Conservation (phyloP, 2,329 filamentous ascomycete species). For the Aspergillus felis region DNA sequence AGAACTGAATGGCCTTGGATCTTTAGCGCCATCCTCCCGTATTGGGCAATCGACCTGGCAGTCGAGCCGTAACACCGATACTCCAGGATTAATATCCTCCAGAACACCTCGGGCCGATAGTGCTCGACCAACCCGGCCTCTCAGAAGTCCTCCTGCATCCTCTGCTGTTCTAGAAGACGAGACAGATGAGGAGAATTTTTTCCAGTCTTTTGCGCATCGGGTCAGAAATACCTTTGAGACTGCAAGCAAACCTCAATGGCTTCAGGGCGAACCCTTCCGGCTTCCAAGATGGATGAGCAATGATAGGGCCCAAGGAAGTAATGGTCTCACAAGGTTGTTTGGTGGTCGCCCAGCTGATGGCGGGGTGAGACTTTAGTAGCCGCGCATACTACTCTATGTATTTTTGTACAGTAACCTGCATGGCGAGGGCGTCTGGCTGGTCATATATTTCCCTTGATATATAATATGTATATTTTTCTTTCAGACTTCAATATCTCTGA, state of each 20-base stretch:
- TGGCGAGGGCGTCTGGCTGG: conserved; percentile 22
- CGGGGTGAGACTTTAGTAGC: conserved; percentile 35
- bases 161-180: conserved; percentile 50
- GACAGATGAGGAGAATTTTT: conserved; percentile 75
- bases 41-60: conserved; percentile 27
- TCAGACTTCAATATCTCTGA: no score
- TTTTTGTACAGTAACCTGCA: conserved; percentile 13
- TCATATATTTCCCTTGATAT: neutral
- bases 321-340: conserved; percentile 37
- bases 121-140: conserved; percentile 23
- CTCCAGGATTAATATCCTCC: conserved; percentile 28
- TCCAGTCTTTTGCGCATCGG: conserved; percentile 76
- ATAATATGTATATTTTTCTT: neutral
- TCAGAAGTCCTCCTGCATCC: conserved; percentile 31
- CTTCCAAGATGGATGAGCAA: conserved; percentile 78
- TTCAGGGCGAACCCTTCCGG: conserved; percentile 69
- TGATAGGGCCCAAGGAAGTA: conserved; percentile 40
- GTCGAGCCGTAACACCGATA: conserved; percentile 22
- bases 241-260: conserved; percentile 75
- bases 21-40: conserved; percentile 38
- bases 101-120: conserved; percentile 30
- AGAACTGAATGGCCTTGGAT: conserved; percentile 65
- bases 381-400: neutral
- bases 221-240: conserved; percentile 91
- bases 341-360: conserved; percentile 39